Percentiles rank a stretch among this genome's conserved stretches.
phyloP scores from a whole-genome alignment of 441 rosid species.

The Jatropha podagrica region DNA sequence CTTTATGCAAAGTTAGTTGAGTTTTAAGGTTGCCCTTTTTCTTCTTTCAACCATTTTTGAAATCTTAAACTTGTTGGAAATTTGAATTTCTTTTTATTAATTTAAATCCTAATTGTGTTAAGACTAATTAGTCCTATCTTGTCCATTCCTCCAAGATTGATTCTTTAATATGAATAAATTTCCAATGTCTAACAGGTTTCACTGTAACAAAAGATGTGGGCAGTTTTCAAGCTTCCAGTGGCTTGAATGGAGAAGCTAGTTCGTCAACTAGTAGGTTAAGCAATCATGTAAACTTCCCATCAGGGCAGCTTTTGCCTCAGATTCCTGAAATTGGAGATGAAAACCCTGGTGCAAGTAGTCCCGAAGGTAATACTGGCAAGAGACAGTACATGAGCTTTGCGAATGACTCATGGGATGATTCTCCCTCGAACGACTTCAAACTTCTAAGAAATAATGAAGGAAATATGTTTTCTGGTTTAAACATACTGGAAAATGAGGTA shows the following conservation, averaged over 20 bases:
- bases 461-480: slow-evolving; percentile 26
- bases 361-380: slow-evolving; percentile 22
- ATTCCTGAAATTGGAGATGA: slow-evolving; percentile 45
- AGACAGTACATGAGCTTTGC: slow-evolving; percentile 28
- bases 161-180: neutral
- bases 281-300: slow-evolving; percentile 37
- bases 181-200: slow-evolving; percentile 33
- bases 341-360: slow-evolving; percentile 25
- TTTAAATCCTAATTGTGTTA: neutral
- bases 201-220: slow-evolving; percentile 27
- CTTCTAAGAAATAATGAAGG: slow-evolving; percentile 31
- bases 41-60: neutral
- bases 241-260: slow-evolving; percentile 34
- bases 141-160: slow-evolving; percentile 3
- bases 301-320: slow-evolving; percentile 42
- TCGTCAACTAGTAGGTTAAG: slow-evolving; percentile 31
- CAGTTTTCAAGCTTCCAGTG: slow-evolving; percentile 30
- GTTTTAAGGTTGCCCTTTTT: neutral
- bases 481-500: slow-evolving; percentile 36
- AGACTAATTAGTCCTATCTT: neutral
- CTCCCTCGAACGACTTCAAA: slow-evolving; percentile 30
- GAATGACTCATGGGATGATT: slow-evolving; percentile 33
- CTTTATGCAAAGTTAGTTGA: slow-evolving; percentile 9
- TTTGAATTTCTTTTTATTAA: neutral
- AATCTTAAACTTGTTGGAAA: slow-evolving; percentile 5